Base-by-base conservation (phyloP, 1,284 basidiomycete species). In the Trametes pubescens region DNA sequence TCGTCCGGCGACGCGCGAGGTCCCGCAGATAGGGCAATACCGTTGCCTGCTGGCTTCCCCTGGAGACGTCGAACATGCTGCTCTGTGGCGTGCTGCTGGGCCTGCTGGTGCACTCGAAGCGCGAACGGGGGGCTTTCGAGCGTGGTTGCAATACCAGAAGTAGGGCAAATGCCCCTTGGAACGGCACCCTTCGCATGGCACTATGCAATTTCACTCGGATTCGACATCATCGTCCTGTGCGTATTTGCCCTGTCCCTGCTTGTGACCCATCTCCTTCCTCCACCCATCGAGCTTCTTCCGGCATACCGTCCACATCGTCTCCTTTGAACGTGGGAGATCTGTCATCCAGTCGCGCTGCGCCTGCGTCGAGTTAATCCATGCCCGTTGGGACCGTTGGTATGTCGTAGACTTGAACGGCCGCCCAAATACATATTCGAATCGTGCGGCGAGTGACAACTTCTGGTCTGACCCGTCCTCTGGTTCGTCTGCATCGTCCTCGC, bases 361-460 rank as follows among this genome's bases (percentile, higher is more conserved):
- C 29, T 57, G 22, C 5, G 0, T 61, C 65, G 0, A 18, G 34
- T 0, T 81, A 59, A 26, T 66, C 72, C 0, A 78, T 80, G 63
- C 61, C 80, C 0, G 37, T 68, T 2, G 53, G 56, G 4, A 59
- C 65, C 0, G 72, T 74, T 57, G 72, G 73, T 0, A 71, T 73
- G 4, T 78, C 71, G 72, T 4, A 5, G 55, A 57, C 10, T 47
- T 47, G 55, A 47, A 57, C 10, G 44, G 43, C 8, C n/a, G 11
- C 1, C 55, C 55, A 21, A 57, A 57, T 0, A 57, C 34, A 1
- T 16, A 22, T 29, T 57, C 43, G 44, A 57, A 57, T 2, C 43
- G 37, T 11, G 6, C 14, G 4, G 0, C 8, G 1, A 35, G 18
- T 9, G 43, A 21, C 1, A 18, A 2, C 43, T 44, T 44, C 16